These are phyloP conservation scores for Cytospora schulzeri DNA, from an alignment of 2,329 filamentous ascomycete species.

Conservation along the genomic window DNA sequence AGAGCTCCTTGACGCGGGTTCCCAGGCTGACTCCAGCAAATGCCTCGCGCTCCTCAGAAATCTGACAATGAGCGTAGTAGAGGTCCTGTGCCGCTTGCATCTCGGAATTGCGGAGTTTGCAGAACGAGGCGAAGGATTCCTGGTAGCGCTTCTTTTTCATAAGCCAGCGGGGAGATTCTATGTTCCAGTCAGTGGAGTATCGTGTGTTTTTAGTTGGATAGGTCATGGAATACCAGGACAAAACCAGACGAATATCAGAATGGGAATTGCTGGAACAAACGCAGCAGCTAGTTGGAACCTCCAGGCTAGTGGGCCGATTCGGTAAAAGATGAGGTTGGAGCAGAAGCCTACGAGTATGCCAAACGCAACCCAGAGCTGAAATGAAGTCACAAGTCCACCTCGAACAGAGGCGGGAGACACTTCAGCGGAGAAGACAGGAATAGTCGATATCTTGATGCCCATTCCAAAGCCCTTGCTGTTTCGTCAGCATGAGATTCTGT, in stretches of 20 bases:
- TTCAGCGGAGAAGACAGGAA: conserved; percentile 19
- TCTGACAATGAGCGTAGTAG: conserved; percentile 66
- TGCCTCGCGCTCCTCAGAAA: conserved; percentile 60
- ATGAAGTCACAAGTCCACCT: conserved; percentile 18
- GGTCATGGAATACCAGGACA: conserved; percentile 36
- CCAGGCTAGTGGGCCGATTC: conserved; percentile 58
- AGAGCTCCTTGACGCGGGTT: conserved; percentile 64
- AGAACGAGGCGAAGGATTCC: conserved; percentile 60
- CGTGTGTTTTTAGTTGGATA: accelerated
- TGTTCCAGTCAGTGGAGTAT: conserved; percentile 56
- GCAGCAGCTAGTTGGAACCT: conserved; percentile 66
- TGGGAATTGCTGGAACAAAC: conserved; percentile 61
- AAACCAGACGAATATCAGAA: conserved; percentile 47
- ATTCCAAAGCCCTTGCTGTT: conserved; percentile 15
- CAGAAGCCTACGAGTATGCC: conserved; percentile 43
- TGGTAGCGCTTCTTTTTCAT: conserved; percentile 66
- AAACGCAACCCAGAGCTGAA: conserved; percentile 42
- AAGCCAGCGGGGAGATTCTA: conserved; percentile 65
- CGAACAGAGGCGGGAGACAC: conserved; percentile 11
- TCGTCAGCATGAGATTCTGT: conserved; percentile 6
- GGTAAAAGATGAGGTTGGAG: conserved; percentile 58
- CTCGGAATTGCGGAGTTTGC: conserved; percentile 53
- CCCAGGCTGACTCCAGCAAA: conserved; percentile 57
- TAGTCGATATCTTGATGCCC: conserved; percentile 13
- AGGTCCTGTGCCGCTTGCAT: conserved; percentile 63